Percentiles rank a stretch among this genome's conserved stretches.
phyloP scores from a whole-genome alignment of 164 flowering plant species.

The Annona squamosa region DNA sequence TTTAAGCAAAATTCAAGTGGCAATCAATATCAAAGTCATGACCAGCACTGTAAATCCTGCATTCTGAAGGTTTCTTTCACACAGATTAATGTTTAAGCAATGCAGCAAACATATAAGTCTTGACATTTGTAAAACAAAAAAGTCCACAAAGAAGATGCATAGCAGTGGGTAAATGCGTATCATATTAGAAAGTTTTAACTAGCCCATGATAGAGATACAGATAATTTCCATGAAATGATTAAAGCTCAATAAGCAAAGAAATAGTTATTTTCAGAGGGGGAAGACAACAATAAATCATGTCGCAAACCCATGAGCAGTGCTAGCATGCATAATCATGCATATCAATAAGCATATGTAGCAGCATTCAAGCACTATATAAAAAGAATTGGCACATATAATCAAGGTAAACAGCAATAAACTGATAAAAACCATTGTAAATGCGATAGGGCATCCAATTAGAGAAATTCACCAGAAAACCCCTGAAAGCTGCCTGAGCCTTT shows the following conservation, averaged over 20 bases:
- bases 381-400: not conserved
- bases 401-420: no score
- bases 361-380: not conserved
- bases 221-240: no score
- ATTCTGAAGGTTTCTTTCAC: not conserved
- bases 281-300: no score
- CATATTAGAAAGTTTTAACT: no score
- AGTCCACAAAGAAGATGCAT: not conserved
- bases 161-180: not conserved
- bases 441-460: not conserved
- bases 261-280: no score
- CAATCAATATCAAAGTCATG: not conserved
- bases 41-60: not conserved
- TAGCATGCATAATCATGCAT: not conserved
- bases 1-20: not conserved
- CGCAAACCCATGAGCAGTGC: not conserved
- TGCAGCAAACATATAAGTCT: not conserved
- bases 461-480: slow-evolving; percentile 75
- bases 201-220: no score
- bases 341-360: not conserved
- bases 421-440: not conserved
- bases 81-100: not conserved
- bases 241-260: no score
- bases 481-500: slow-evolving; percentile 77
- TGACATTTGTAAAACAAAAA: not conserved